Percentiles rank a stretch among this genome's conserved stretches.
phyloP scores from a whole-genome alignment of 257 asterid species.

The Gentiana dahurica region DNA sequence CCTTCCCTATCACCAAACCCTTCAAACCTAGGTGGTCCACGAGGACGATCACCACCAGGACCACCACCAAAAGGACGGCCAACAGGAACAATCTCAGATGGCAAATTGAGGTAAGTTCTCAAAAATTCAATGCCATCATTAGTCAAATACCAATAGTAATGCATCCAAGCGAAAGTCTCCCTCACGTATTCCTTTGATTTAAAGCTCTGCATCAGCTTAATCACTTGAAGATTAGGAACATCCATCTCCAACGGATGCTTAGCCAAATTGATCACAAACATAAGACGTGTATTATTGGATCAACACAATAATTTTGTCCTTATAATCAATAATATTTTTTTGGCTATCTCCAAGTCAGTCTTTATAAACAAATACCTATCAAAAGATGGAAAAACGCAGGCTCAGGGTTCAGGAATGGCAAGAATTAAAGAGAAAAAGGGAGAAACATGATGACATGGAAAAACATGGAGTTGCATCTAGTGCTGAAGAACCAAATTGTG shows the following conservation, averaged over 20 bases:
- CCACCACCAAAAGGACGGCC: slow-evolving; percentile 95
- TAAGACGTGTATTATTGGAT: too few species aligned
- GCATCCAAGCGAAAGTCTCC: slow-evolving; percentile 98
- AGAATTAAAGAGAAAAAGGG: slow-evolving; percentile 54
- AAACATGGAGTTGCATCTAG: slow-evolving; percentile 38
- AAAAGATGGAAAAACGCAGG: slow-evolving; percentile 71
- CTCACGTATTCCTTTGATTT: slow-evolving; percentile 85
- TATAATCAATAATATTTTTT: too few species aligned
- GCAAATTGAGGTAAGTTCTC: slow-evolving; percentile 76
- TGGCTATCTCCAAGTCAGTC: too few species aligned
- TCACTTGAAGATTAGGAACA: slow-evolving; percentile 87
- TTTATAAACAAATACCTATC: too few species aligned
- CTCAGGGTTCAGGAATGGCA: slow-evolving; percentile 94
- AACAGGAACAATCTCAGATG: slow-evolving; percentile 85
- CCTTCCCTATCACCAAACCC: slow-evolving; percentile 93
- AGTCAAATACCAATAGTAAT: slow-evolving; percentile 84
- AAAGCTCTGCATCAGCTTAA: slow-evolving; percentile 97
- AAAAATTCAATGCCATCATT: slow-evolving; percentile 92
- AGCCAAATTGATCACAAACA: slow-evolving; percentile 34
- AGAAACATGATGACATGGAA: slow-evolving; percentile 52
- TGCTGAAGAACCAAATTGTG: slow-evolving; percentile 39
- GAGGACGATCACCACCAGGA: slow-evolving; percentile 83
- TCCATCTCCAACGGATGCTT: slow-evolving; percentile 80
- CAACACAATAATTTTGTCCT: too few species aligned
- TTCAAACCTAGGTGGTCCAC: slow-evolving; percentile 86